These are phyloP conservation scores for Xylaria polymorpha DNA, from an alignment of 2,329 filamentous ascomycete species.

Conservation along the genomic window DNA sequence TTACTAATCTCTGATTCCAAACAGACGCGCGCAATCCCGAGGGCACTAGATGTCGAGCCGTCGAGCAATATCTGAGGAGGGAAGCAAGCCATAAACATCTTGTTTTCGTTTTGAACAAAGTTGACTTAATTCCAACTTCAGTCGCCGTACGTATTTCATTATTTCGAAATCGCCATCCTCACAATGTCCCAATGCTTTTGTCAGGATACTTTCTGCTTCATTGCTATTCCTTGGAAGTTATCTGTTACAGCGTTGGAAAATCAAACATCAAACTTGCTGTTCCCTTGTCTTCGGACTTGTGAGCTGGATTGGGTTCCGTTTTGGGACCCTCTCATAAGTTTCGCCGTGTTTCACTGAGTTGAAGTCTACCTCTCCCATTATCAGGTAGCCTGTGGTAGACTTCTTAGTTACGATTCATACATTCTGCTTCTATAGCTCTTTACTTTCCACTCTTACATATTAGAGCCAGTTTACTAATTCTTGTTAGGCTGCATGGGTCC, in stretches of 20 bases:
- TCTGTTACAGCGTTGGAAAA: slow-evolving; percentile 99
- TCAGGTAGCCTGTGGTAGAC: slow-evolving; percentile 74
- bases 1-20: slow-evolving; percentile 52
- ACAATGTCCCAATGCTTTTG: slow-evolving; percentile 72
- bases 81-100: slow-evolving; percentile 91
- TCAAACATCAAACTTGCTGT: slow-evolving; percentile 77
- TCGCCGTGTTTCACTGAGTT: slow-evolving; percentile 94
- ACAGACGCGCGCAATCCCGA: slow-evolving; percentile 85
- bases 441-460: not conserved
- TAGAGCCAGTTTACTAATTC: slow-evolving; percentile 17
- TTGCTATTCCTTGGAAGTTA: slow-evolving; percentile 75
- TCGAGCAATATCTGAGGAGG: slow-evolving; percentile 92
- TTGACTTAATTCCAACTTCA: slow-evolving; percentile 89
- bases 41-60: slow-evolving; percentile 87
- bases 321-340: slow-evolving; percentile 84
- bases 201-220: slow-evolving; percentile 84
- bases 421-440: slow-evolving; percentile 59
- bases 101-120: slow-evolving; percentile 89
- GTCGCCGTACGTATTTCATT: slow-evolving; percentile 82
- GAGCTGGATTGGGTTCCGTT: slow-evolving; percentile 84
- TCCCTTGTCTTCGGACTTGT: slow-evolving; percentile 70
- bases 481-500: slow-evolving; percentile 85
- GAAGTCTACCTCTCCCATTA: slow-evolving; percentile 79
- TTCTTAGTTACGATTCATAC: slow-evolving; percentile 99
- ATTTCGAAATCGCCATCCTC: slow-evolving; percentile 33